phyloP scores from a whole-genome alignment of 352 stramenopile genomes.

The Thraustochytrium sp. region DNA sequence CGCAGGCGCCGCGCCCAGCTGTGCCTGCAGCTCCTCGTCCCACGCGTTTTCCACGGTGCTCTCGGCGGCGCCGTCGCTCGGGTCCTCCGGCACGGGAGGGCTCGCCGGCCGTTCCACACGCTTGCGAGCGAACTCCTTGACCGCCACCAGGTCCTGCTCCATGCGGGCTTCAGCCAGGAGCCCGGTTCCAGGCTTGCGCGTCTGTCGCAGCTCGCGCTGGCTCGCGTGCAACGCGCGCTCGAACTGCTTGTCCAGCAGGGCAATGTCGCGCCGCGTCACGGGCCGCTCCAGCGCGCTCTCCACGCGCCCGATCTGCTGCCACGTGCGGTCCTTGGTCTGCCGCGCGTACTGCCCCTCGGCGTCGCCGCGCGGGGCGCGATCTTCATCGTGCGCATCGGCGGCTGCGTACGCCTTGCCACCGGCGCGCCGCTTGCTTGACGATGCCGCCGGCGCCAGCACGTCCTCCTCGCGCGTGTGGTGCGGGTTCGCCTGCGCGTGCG shows the following conservation, averaged over 20 bases:
- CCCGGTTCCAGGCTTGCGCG: constrained; percentile 10
- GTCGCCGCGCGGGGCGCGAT: neutral
- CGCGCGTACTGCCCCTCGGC: constrained; percentile 4
- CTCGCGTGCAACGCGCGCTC: constrained; percentile 1
- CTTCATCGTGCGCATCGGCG: too few relatives aligned
- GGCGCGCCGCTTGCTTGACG: too few relatives aligned
- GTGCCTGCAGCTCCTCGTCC: neutral
- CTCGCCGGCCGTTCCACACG: neutral
- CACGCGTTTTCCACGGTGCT: neutral
- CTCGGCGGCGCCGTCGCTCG: neutral
- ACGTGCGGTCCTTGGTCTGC: constrained; percentile 29
- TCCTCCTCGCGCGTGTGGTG: too few relatives aligned
- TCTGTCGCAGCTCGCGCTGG: constrained; percentile 30
- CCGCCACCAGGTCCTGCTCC: constrained; percentile 39
- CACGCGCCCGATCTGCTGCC: constrained; percentile 15
- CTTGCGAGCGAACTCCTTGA: neutral
- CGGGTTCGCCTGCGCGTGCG: neutral
- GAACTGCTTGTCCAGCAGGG: constrained; percentile 15
- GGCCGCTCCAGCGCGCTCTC: constrained; percentile 11
- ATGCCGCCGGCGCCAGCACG: too few relatives aligned
- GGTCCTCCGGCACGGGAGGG: neutral
- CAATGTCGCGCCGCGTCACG: neutral
- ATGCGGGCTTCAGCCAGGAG: constrained; percentile 18
- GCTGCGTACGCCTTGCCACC: too few relatives aligned
- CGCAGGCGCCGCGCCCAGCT: neutral